Conservation (phyloP, 208 protist species). For the Angomonas deanei region DNA sequence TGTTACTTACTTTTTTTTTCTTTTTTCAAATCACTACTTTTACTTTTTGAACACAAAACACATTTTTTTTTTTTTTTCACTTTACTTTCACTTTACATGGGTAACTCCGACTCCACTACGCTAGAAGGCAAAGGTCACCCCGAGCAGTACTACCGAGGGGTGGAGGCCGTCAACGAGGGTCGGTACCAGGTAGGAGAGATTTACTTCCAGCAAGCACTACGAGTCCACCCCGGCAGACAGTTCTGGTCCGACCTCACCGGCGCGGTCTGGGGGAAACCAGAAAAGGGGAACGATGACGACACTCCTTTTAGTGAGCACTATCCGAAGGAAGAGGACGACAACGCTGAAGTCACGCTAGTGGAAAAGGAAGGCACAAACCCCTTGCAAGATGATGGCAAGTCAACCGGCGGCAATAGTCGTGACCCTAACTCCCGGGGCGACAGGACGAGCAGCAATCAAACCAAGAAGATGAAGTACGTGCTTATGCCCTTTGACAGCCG, state of each 20-base stretch:
- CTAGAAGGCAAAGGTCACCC: slow-evolving; percentile 18
- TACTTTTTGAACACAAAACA: too few relatives aligned
- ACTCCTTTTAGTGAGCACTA: neutral
- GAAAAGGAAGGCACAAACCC: neutral
- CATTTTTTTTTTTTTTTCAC: too few relatives aligned
- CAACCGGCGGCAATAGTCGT: too few relatives aligned
- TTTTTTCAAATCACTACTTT: slow-evolving; percentile 1
- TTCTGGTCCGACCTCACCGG: slow-evolving; percentile 23
- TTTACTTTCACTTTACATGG: neutral
- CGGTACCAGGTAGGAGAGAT: slow-evolving; percentile 31
- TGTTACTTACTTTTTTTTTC: too few relatives aligned
- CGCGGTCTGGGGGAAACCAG: slow-evolving; percentile 8
- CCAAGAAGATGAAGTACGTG: neutral
- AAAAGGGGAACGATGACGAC: neutral
- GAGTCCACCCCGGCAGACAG: slow-evolving; percentile 21
- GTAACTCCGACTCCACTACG: neutral
- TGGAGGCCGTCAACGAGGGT: slow-evolving; percentile 18
- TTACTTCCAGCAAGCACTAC: slow-evolving; percentile 35
- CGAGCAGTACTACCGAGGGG: slow-evolving; percentile 25
- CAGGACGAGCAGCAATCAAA: neutral
- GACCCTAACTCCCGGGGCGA: neutral
- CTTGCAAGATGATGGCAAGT: neutral
- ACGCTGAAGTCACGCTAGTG: neutral
- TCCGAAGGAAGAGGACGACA: neutral
- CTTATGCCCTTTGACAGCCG: neutral